Evolutionary conservation across 176 grass and related monocot species (phyloP), one percentile per base, ranked within the genome.

Genomic region (Lolium rigidum): DNA sequence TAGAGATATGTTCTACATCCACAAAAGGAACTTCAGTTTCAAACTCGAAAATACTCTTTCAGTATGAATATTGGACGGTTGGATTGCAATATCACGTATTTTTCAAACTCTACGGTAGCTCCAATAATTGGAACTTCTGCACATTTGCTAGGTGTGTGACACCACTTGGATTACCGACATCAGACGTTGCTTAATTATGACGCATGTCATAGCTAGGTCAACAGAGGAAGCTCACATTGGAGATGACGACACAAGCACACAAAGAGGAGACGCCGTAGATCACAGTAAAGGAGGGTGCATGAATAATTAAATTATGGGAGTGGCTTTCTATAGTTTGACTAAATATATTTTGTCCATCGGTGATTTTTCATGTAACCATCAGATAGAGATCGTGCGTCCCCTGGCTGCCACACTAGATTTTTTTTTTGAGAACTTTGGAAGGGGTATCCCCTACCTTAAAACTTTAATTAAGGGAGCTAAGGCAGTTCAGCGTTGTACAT

Each of bases 171-270:
- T 71, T 22, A 25, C n/a, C 5, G 43, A 73, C 0, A 73, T 73
- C 11, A 47, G n/a, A 48, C n/a, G 43, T 48, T 73, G 41, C 41
- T 73, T 73, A 73, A 48, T 4, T 48, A 1, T 73, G 41, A 74
- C 44, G 20, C 11, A 3, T 24, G 5, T 50, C 2, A 25, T 15
- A 49, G 70, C 39, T 26, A 50, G 46, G 71, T 74, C 71, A 74
- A 74, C 24, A 15, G 21, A 74, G 71, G 71, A 74, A 16, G 26
- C 71, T 70, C 31, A 17, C 63, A 37, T 50, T 50, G 71, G 71
- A 25, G 47, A 74, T 11, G 7, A 50, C 71, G 24, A 26, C 21
- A 50, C 46, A 50, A 50, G 21, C 71, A 74, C 24, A 50, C 71
- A 49, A 49, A 48, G 71, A 74, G 46, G 71, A 74, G 71, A 26